These are phyloP conservation scores for Penicillium sp. DNA, from an alignment of 2,329 filamentous ascomycete genomes.

Conservation along the genomic window DNA sequence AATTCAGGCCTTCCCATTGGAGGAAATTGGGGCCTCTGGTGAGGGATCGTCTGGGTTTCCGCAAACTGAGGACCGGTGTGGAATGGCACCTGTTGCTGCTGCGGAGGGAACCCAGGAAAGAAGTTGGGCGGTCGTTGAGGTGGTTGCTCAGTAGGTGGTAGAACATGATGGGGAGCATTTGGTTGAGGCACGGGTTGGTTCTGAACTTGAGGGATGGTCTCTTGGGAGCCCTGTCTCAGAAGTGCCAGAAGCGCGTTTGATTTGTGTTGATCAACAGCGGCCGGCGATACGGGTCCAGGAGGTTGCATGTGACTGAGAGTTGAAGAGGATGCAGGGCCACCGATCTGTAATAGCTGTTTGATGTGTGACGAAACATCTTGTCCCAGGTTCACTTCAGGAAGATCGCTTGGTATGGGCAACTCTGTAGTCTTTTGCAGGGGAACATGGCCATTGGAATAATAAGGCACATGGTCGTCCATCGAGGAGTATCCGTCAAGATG, in stretches of 20 bases:
- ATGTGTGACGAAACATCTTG: constrained; percentile 56
- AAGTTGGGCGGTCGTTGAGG: constrained; percentile 57
- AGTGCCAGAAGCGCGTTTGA: constrained; percentile 62
- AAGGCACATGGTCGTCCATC: constrained; percentile 59
- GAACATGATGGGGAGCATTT: constrained; percentile 54
- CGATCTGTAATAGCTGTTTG: constrained; percentile 54
- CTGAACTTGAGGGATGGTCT: constrained; percentile 32
- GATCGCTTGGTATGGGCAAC: constrained; percentile 39
- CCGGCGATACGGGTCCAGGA: constrained; percentile 21
- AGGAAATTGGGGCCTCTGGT: constrained; percentile 15
- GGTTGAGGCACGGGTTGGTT: constrained; percentile 60
- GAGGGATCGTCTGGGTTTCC: constrained; percentile 12
- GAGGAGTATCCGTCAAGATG: constrained; percentile 56
- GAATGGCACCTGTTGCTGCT: constrained; percentile 29
- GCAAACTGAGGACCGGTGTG: constrained; percentile 16
- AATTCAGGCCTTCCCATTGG: constrained; percentile 22
- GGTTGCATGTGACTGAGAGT: constrained; percentile 9
- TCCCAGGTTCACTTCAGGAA: constrained; percentile 44
- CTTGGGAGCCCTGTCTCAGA: constrained; percentile 49
- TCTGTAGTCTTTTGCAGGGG: constrained; percentile 25
- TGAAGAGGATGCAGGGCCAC: constrained; percentile 19
- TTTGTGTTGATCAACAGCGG: constrained; percentile 43
- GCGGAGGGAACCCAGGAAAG: constrained; percentile 43
- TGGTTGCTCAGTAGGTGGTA: constrained; percentile 59
- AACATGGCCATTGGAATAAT: constrained; percentile 21